Conservation (phyloP, 257 asterid species). For the Solanum bulbocastanum region DNA sequence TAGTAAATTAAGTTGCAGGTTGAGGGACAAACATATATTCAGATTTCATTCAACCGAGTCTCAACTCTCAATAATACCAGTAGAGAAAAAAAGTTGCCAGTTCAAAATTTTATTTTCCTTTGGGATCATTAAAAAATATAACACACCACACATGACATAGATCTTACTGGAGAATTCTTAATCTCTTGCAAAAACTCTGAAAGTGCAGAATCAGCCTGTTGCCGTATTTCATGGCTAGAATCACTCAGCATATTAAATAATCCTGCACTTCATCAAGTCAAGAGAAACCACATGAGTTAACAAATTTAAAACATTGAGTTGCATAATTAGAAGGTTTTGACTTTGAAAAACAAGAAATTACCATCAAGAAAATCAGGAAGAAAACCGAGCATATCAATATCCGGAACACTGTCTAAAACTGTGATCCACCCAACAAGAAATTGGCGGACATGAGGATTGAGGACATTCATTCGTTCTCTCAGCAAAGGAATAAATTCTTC, state of each 20-base stretch:
- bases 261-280: slow-evolving; percentile 37
- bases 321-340: neutral
- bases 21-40: neutral
- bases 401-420: slow-evolving; percentile 98
- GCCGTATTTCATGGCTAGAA: slow-evolving; percentile 97
- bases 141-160: neutral
- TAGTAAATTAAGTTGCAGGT: neutral
- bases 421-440: slow-evolving; percentile 99
- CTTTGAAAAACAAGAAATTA: slow-evolving; percentile 19
- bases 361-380: slow-evolving; percentile 99
- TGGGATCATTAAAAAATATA: neutral
- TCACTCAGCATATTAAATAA: slow-evolving; percentile 98
- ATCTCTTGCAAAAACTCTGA: slow-evolving; percentile 98
- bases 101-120: neutral
- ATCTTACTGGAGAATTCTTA: slow-evolving; percentile 96
- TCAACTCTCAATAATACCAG: neutral
- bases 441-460: slow-evolving; percentile 94
- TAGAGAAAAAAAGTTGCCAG: neutral
- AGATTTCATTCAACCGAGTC: neutral
- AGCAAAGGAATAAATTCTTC: slow-evolving; percentile 96
- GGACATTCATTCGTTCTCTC: slow-evolving; percentile 96
- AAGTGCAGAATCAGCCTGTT: slow-evolving; percentile 99
- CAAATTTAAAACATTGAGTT: neutral
- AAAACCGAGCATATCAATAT: slow-evolving; percentile 98
- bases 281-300: neutral